Base-by-base conservation (phyloP, 495 filamentous ascomycete species). In the Polyplosphaeria fusca region DNA sequence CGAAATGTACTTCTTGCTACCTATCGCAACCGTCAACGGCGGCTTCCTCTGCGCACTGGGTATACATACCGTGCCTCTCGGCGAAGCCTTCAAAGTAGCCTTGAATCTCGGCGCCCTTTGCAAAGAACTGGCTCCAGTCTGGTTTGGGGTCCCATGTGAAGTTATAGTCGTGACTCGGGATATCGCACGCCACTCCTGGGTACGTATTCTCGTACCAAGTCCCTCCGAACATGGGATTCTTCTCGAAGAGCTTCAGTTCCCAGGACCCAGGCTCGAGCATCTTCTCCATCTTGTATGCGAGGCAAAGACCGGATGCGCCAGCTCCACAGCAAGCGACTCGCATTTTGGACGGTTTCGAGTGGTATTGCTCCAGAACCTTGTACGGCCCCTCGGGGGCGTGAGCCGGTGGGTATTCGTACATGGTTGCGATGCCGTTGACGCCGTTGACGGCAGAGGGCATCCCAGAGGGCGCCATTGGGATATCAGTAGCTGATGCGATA, bases 231-330 rank as follows among this genome's bases (percentile, higher is more conserved):
- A 45, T 20, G 3, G 53, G 40, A 30, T 68, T 68, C 63, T 64
- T 65, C 53, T 65, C 58, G 40, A 46, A 65, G 5, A 65, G 52
- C 5, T 58, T 65, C 39, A 69, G 47, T 52, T 67, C 66, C 55
- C 60, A 68, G 9, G 58, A 55, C 7, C 65, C 62, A n/a, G 59
- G 63, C 25, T 26, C 44, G 14, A 68, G 56, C 66, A 68, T 64
- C 56, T 48, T 66, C 57, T 67, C 55, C 67, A 70, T 68, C 56
- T 70, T 70, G 58, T 68, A 70, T n/a, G 67, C 67, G 14, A 66
- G 25, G 24, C 66, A 68, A 19, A 70, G 52, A 9, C 67, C 67
- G 3, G 63, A 57, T 12, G 67, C 67, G 13, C 67, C 67, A 11
- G 67, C 67, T n/a, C 67, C 67, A 23, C 44, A 57, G 35, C 58